phyloP scores from a whole-genome alignment of 495 filamentous ascomycete species.

The Lichenothelia convexa region DNA sequence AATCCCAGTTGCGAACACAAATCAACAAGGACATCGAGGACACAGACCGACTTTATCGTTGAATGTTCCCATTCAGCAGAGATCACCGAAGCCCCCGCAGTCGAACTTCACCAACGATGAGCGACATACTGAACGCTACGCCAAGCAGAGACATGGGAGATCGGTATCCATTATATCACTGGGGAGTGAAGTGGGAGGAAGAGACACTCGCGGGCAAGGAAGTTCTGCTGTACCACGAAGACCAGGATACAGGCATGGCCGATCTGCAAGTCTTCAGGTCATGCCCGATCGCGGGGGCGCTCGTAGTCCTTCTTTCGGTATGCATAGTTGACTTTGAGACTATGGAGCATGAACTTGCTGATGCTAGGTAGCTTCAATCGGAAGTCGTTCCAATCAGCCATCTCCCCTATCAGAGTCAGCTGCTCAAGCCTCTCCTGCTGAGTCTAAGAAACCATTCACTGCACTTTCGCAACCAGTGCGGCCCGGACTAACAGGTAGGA shows the following conservation, averaged over 20 bases:
- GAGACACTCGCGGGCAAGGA: conserved; percentile 24
- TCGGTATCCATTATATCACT: conserved; percentile 94
- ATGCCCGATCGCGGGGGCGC: conserved; percentile 30
- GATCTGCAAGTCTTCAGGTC: conserved; percentile 73
- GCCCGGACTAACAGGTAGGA: conserved; percentile 7
- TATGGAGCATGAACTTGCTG: conserved; percentile 2
- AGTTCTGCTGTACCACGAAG: conserved; percentile 16
- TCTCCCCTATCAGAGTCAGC: conserved; percentile 10
- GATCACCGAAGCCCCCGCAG: neutral
- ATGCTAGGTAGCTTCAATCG: neutral
- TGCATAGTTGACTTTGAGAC: too few relatives aligned
- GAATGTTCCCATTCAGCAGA: conserved; percentile 27
- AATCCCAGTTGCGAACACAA: conserved; percentile 8
- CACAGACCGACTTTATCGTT: conserved; percentile 41
- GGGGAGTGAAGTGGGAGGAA: conserved; percentile 41
- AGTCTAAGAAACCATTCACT: neutral
- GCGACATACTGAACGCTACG: conserved; percentile 5
- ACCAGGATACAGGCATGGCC: conserved; percentile 45
- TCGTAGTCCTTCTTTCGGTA: too few relatives aligned
- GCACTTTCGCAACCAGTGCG: conserved; percentile 2
- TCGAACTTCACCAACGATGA: neutral
- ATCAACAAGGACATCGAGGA: conserved; percentile 23
- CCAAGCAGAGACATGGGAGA: conserved; percentile 38
- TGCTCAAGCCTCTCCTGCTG: conserved; percentile 4
- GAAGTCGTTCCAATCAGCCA: conserved; percentile 4